A percentile compares a stretch with the other conserved stretches of the same genome.
phyloP scores from a whole-genome alignment of 345 rosid genomes.

The Theobroma cacao region DNA sequence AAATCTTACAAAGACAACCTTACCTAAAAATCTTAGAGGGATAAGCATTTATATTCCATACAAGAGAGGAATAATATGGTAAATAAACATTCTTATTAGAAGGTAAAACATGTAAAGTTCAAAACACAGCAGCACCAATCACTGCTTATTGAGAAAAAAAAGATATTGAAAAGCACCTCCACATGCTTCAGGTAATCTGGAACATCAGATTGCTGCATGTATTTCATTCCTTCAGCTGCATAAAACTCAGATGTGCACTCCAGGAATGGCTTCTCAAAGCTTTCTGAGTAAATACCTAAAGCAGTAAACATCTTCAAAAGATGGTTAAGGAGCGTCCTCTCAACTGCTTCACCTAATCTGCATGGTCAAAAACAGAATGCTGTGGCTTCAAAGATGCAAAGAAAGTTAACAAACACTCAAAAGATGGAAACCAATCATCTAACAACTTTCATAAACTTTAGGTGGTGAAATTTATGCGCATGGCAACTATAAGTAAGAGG shows the following conservation, averaged over 20 bases:
- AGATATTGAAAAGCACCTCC: slow-evolving; percentile 57
- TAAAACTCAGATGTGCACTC: slow-evolving; percentile 93
- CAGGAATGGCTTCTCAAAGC: slow-evolving; percentile 92
- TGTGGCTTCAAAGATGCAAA: not conserved
- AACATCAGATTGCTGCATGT: slow-evolving; percentile 96
- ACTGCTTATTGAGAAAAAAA: not conserved
- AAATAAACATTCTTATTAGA: not conserved
- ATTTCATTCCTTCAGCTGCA: slow-evolving; percentile 96
- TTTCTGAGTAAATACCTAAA: slow-evolving; percentile 88
- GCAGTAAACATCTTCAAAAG: slow-evolving; percentile 98
- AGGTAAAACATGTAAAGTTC: not conserved
- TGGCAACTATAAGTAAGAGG: not conserved
- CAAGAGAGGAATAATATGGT: not conserved
- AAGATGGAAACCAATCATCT: slow-evolving; percentile 3
- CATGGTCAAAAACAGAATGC: slow-evolving; percentile 24
- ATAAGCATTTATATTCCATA: not conserved
- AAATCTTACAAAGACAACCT: slow-evolving; percentile 14
- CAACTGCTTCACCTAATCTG: slow-evolving; percentile 93
- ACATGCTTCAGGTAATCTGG: slow-evolving; percentile 98
- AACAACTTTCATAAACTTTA: not conserved
- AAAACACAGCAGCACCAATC: not conserved
- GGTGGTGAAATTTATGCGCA: not conserved
- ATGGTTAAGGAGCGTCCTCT: slow-evolving; percentile 84
- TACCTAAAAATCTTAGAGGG: not conserved
- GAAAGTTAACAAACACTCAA: not conserved